phyloP scores from a whole-genome alignment of 2,329 filamentous ascomycete genomes.

The Ophiostoma perfectum region DNA sequence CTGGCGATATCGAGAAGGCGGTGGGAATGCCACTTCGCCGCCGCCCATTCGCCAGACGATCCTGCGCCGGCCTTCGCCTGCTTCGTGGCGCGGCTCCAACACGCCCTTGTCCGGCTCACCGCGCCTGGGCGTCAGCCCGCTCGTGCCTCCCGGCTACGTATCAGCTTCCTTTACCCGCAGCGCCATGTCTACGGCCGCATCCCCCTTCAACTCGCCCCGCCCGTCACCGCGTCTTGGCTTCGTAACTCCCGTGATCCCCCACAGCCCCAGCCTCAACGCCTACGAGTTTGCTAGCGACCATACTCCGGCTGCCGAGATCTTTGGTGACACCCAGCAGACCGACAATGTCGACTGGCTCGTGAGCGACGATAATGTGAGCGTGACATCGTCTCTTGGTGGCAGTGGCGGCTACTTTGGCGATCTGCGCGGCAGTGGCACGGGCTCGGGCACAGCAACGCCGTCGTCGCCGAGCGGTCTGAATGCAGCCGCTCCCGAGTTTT shows the following conservation, averaged over 20 bases:
- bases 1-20: conserved; percentile 73
- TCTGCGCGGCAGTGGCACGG: conserved; percentile 45
- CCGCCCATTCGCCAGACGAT: conserved; percentile 83
- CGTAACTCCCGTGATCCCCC: conserved; percentile 82
- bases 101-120: conserved; percentile 82
- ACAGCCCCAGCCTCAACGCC: conserved; percentile 88
- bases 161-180: conserved; percentile 71
- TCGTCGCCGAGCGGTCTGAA: conserved; percentile 67
- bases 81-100: conserved; percentile 80
- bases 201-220: conserved; percentile 88
- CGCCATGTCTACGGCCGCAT: conserved; percentile 65
- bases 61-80: conserved; percentile 83
- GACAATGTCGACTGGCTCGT: conserved; percentile 98
- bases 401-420: conserved; percentile 77
- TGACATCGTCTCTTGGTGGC: conserved; percentile 63
- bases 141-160: conserved; percentile 76
- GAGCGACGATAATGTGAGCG: conserved; percentile 76
- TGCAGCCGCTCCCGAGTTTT: conserved; percentile 74
- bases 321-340: conserved; percentile 79
- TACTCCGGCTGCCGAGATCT: conserved; percentile 73
- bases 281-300: conserved; percentile 88
- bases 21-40: conserved; percentile 63
- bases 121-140: conserved; percentile 72
- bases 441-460: conserved; percentile 69
- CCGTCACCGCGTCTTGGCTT: conserved; percentile 88